Conservation (phyloP, 2,329 filamentous ascomycete species). For the Chaetomium sp. region DNA sequence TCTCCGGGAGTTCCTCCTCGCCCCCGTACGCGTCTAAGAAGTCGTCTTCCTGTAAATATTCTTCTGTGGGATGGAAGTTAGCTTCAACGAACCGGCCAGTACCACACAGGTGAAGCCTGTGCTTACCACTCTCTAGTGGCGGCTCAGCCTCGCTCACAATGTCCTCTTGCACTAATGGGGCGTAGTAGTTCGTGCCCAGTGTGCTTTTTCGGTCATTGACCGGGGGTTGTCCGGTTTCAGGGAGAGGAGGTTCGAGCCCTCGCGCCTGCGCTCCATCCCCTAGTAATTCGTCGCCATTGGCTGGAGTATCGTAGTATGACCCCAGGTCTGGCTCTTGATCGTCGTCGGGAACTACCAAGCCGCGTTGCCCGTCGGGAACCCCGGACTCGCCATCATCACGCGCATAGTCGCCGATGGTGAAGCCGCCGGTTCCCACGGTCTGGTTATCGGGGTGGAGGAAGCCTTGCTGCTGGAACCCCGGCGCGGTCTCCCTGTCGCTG, state of each 20-base stretch:
- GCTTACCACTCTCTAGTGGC: neutral
- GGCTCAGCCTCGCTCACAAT: neutral
- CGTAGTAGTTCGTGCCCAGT: neutral
- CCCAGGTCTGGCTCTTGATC: conserved; percentile 19
- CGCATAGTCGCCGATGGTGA: conserved; percentile 26
- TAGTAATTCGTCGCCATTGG: neutral
- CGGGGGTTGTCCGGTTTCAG: neutral
- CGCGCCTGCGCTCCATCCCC: neutral
- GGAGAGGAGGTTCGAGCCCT: neutral
- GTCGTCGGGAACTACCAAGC: conserved; percentile 13
- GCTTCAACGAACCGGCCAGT: neutral
- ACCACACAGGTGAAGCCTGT: neutral
- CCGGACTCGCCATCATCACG: conserved; percentile 10
- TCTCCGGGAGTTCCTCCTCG: neutral
- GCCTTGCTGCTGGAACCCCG: neutral
- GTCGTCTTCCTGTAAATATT: neutral
- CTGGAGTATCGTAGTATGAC: conserved; percentile 23
- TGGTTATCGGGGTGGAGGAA: conserved; percentile 13
- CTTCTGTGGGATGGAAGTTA: neutral
- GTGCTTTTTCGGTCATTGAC: neutral
- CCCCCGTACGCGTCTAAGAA: neutral
- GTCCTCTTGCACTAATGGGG: neutral
- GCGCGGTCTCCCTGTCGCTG: neutral
- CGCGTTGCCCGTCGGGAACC: neutral
- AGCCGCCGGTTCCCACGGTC: conserved; percentile 12